These are phyloP conservation scores for Ophiostoma fasciatum DNA, from an alignment of 2,329 filamentous ascomycete genomes.

Conservation along the genomic window DNA sequence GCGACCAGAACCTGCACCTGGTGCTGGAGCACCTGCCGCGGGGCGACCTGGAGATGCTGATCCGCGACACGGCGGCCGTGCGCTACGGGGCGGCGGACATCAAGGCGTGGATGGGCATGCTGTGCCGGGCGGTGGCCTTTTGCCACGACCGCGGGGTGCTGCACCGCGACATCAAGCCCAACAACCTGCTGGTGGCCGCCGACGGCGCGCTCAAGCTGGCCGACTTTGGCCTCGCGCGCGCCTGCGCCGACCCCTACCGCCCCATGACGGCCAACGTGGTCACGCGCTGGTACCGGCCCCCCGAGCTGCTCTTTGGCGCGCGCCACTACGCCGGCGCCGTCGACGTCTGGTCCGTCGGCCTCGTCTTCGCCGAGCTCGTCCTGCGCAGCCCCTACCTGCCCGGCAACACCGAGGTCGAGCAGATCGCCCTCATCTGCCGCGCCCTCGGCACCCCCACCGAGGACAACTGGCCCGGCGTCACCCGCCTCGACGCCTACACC, in stretches of 20 bases:
- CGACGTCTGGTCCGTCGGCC: slow-evolving; percentile 86
- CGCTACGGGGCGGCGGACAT: slow-evolving; percentile 80
- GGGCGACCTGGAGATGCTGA: slow-evolving; percentile 91
- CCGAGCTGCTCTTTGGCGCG: slow-evolving; percentile 83
- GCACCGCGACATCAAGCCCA: slow-evolving; percentile 97
- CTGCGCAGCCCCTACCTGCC: slow-evolving; percentile 71
- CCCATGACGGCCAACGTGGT: slow-evolving; percentile 92
- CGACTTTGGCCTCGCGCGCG: slow-evolving; percentile 89
- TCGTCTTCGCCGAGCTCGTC: slow-evolving; percentile 85
- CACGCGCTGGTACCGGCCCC: slow-evolving; percentile 91
- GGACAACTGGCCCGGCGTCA: slow-evolving; percentile 89
- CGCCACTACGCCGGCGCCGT: slow-evolving; percentile 81
- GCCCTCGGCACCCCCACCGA: slow-evolving; percentile 83
- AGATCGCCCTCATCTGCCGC: slow-evolving; percentile 71
- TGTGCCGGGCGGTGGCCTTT: slow-evolving; percentile 85
- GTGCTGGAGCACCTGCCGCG: slow-evolving; percentile 87
- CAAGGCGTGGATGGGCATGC: slow-evolving; percentile 98
- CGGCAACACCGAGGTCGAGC: slow-evolving; percentile 72
- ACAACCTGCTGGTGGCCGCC: slow-evolving; percentile 88
- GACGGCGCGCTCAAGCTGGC: slow-evolving; percentile 91
- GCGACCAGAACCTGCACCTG: slow-evolving; percentile 90
- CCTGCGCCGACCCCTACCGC: slow-evolving; percentile 75
- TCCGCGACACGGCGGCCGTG: slow-evolving; percentile 65
- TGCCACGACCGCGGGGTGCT: slow-evolving; percentile 90
- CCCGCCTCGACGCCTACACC: slow-evolving; percentile 66